Evolutionary conservation across 2,329 filamentous ascomycete species (phyloP), one percentile per base, ranked within the genome.

Genomic region (Phaeophleospora eucalypticola): DNA sequence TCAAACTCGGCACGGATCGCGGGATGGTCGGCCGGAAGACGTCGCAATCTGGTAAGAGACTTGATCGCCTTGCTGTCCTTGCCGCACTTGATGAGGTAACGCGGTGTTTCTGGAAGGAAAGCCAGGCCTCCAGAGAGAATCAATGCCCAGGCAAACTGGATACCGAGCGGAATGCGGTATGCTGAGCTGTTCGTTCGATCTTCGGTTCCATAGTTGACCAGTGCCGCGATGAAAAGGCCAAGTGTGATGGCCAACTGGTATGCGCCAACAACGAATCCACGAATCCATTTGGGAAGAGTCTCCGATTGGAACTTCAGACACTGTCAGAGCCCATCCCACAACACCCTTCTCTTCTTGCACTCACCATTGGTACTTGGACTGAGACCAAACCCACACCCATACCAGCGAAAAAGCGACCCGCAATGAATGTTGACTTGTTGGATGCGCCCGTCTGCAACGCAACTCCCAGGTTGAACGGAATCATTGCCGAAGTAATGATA

Each of bases 391-490:
- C 48, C 37, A 53, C 51, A 41, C 51, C 51, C 10, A 82, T 60
- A 35, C 79, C 80, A 44, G 74, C 75, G 18, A 81, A 65, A 35
- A 81, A 73, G 62, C 83, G 10, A 17, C 36, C 36, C 9, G 36
- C 36, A 14, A 38, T 38, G 19, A 38, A 38, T 17, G 36, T 38
- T 4, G 36, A 16, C 36, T 38, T 38, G 36, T 16, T 17, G 14
- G 19, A 38, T 10, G 36, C 36, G 1, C 78, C 80, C 34, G 85
- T 81, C 66, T 89, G 86, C 46, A 87, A 78, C 51, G 87, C 77
- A 41, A 84, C 84, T 45, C 86, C 86, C 49, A 87, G 67, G 51
- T 78, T 81, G 66, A 89, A 89, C 46, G 88, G 73, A 37, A 70
- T 74, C 1, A 41, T 38, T 35, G 82, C 75, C 32, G 82, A 76